phyloP scores from a whole-genome alignment of 2,329 filamentous ascomycete genomes.

The Thelonectria olida region DNA sequence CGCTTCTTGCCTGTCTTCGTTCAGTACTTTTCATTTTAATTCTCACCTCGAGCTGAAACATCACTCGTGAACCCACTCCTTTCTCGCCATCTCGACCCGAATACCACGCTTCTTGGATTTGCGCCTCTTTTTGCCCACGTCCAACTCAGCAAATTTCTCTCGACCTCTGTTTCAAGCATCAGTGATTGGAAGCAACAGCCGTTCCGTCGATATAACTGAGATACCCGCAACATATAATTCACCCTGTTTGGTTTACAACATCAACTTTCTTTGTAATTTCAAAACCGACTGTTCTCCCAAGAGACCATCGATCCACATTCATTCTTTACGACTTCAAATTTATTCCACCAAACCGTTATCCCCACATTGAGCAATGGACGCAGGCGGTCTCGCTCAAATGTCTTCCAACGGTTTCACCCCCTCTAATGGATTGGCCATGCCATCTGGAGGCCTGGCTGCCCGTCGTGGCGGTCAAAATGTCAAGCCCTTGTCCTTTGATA shows the following conservation, averaged over 20 bases:
- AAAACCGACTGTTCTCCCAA: conserved; percentile 24
- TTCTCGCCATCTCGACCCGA: conserved; percentile 27
- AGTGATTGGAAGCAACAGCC: conserved; percentile 25
- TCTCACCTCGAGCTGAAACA: conserved; percentile 19
- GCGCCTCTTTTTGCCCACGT: conserved; percentile 27
- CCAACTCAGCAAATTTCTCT: conserved; percentile 25
- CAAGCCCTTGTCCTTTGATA: conserved; percentile 86
- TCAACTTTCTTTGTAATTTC: conserved; percentile 34
- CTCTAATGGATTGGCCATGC: conserved; percentile 77
- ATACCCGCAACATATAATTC: conserved; percentile 40
- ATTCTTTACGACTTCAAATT: conserved; percentile 27
- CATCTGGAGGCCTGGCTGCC: conserved; percentile 83
- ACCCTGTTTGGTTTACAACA: conserved; percentile 27
- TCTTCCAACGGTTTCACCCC: conserved; percentile 84
- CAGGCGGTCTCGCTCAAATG: conserved; percentile 99
- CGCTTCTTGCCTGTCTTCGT: conserved; percentile 27
- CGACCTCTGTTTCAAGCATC: conserved; percentile 29
- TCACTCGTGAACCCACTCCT: conserved; percentile 31
- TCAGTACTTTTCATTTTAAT: conserved; percentile 37
- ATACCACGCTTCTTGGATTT: conserved; percentile 38
- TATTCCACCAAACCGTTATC: conserved; percentile 22
- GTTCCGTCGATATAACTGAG: conserved; percentile 34
- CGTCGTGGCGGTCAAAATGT: conserved; percentile 85
- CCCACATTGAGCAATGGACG: conserved; percentile 74
- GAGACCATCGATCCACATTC: conserved; percentile 32